Evolutionary conservation across 1,284 basidiomycete species (phyloP).

Genomic region (Boletellus deceptivus): DNA sequence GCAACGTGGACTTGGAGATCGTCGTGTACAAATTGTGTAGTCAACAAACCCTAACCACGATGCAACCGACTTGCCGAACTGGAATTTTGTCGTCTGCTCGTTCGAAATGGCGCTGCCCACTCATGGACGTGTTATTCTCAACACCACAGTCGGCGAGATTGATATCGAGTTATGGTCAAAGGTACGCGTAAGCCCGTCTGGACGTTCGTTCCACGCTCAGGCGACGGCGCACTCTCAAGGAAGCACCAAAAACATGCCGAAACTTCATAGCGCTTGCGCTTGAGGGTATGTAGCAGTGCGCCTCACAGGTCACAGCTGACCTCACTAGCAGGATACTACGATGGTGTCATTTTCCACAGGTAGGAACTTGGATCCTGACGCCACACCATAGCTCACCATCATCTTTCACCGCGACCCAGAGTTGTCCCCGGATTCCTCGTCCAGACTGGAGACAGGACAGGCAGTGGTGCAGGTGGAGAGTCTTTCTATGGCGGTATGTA

Average conservation of each 20-base stretch:
- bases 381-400: neutral
- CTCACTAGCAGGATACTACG: conserved; percentile 79
- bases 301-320: conserved; percentile 7
- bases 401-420: conserved; percentile 36
- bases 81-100: no score
- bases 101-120: conserved; percentile 76
- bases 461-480: conserved; percentile 88
- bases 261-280: conserved; percentile 90
- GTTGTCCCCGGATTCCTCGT: conserved; percentile 87
- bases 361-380: conserved; percentile 31
- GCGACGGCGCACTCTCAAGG: conserved; percentile 41
- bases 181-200: conserved; percentile 39
- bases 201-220: neutral
- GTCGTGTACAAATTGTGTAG: conserved; percentile 2
- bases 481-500: conserved; percentile 82
- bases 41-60: conserved; percentile 28
- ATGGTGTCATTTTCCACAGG: conserved; percentile 92
- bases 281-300: conserved; percentile 65
- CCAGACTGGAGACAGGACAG: conserved; percentile 94
- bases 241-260: conserved; percentile 90
- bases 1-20: neutral
- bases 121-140: conserved; percentile 81
- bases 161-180: conserved; percentile 96
- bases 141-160: conserved; percentile 89
- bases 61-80: neutral